A percentile compares a stretch with the other conserved stretches of the same genome.
Evolutionary conservation across 257 asterid genomes (phyloP).

Genomic region (Solanum habrochaites): DNA sequence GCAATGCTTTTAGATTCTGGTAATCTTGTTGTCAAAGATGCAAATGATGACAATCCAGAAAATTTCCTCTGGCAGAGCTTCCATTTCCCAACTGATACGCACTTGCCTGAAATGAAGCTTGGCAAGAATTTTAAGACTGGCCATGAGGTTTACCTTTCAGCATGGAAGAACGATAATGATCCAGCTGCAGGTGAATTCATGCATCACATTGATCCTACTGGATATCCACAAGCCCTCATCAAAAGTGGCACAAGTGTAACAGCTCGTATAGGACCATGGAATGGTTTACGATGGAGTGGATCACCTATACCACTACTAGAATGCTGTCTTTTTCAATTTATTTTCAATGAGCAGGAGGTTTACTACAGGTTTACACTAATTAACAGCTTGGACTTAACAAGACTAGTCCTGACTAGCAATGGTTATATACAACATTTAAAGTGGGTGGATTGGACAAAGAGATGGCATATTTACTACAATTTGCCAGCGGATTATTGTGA

Average conservation of each 20-base stretch:
- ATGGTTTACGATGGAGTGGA: neutral
- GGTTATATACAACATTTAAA: neutral
- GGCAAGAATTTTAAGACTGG: too few relatives aligned
- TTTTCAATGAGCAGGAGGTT: neutral
- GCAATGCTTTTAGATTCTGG: too few relatives aligned
- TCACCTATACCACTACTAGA: neutral
- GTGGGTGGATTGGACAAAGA: neutral
- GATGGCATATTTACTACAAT: neutral
- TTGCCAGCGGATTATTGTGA: neutral
- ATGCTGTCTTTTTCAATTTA: neutral
- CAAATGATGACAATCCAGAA: too few relatives aligned
- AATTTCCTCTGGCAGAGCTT: too few relatives aligned
- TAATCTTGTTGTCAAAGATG: too few relatives aligned
- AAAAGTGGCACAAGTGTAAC: neutral
- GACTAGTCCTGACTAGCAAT: neutral
- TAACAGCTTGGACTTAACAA: neutral
- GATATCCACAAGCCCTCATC: too few relatives aligned
- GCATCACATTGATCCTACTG: too few relatives aligned
- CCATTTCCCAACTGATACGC: too few relatives aligned
- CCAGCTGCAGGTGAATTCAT: too few relatives aligned
- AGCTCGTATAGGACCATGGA: neutral
- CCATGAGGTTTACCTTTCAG: too few relatives aligned
- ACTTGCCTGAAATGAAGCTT: too few relatives aligned
- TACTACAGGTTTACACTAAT: neutral
- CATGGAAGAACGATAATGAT: too few relatives aligned